A percentile compares a stretch with the other conserved stretches of the same genome.
Conservation (phyloP, 2,329 filamentous ascomycete species). For the Arthrobotrys pseudoclavata region DNA sequence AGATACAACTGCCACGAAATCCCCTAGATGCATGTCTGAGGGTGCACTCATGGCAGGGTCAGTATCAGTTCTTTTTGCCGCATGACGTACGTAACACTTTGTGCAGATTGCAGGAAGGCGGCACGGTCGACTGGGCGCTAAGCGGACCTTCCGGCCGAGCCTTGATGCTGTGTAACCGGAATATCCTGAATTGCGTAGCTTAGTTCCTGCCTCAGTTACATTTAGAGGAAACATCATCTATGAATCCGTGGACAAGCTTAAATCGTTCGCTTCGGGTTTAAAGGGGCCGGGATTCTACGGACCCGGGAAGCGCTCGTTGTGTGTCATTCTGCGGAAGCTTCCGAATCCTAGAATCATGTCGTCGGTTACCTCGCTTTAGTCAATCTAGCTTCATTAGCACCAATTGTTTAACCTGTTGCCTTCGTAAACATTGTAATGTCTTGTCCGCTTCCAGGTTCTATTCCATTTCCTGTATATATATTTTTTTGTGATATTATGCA, state of each 20-base stretch:
- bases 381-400: neutral
- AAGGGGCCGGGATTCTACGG: neutral
- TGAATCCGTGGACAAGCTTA: neutral
- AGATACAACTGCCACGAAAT: neutral
- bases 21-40: neutral
- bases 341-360: neutral
- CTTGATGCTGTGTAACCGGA: constrained; percentile 21
- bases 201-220: neutral
- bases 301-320: neutral
- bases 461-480: constrained; percentile 1
- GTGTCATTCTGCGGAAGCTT: constrained; percentile 8
- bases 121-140: constrained; percentile 15
- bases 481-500: constrained; percentile 16
- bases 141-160: constrained; percentile 12
- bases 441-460: neutral
- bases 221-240: too few species aligned
- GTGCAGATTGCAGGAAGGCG: neutral
- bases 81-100: constrained; percentile 7
- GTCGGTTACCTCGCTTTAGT: neutral
- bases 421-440: neutral
- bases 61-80: neutral
- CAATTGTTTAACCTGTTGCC: neutral
- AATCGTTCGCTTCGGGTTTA: neutral
- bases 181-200: neutral
- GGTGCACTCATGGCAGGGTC: neutral